Conservation (phyloP, 139 green algal genomes). For the Asterochloris erici region DNA sequence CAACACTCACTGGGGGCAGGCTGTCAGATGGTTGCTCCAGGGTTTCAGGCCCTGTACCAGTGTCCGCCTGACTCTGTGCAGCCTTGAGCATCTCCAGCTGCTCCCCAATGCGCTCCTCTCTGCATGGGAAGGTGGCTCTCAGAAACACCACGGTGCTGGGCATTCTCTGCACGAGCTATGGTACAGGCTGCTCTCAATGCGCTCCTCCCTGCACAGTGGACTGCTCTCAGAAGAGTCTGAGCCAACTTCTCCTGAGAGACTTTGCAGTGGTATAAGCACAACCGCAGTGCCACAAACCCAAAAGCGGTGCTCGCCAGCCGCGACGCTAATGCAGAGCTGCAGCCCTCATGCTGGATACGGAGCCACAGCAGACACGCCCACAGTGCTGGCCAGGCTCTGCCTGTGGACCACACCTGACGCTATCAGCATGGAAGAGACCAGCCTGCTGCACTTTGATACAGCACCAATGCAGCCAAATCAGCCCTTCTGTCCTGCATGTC, state of each 20-base stretch:
- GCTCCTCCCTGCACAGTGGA: not conserved
- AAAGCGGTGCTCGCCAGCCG: not conserved
- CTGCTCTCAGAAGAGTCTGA: not conserved
- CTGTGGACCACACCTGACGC: too few species aligned
- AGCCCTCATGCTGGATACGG: too few species aligned
- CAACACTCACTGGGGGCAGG: not conserved
- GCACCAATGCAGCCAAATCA: too few species aligned
- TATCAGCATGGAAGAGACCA: too few species aligned
- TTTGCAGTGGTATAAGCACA: not conserved
- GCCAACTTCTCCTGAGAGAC: not conserved
- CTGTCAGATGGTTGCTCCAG: constrained; percentile 12
- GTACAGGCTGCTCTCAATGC: not conserved
- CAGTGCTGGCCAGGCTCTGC: too few species aligned
- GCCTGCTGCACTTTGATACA: too few species aligned
- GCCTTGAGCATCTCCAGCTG: constrained; percentile 16
- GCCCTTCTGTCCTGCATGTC: too few species aligned
- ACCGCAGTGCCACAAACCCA: not conserved
- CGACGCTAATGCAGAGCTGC: too few species aligned
- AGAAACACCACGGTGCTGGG: not conserved
- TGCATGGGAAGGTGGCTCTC: not conserved
- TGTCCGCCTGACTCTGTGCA: not conserved
- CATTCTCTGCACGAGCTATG: not conserved
- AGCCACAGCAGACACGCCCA: too few species aligned
- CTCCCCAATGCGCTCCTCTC: constrained; percentile 15
- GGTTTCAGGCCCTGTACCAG: not conserved